Evolutionary conservation across 2,329 filamentous ascomycete genomes (phyloP).

Genomic region (Pezicula rhizophila): DNA sequence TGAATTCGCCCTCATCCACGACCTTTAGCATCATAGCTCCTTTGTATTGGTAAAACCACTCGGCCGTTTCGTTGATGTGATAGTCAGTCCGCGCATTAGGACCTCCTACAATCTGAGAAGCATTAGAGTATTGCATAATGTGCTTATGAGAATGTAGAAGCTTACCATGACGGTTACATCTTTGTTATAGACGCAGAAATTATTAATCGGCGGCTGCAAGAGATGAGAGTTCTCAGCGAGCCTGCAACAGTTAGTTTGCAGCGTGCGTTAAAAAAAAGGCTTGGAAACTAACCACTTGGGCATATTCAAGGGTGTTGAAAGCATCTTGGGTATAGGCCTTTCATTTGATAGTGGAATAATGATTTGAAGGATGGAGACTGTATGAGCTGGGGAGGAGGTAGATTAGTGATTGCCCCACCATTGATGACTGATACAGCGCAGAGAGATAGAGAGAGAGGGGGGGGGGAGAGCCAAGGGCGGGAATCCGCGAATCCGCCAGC

Average conservation of each 20-base stretch:
- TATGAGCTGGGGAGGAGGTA: too few species aligned
- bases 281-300: background rate
- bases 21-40: slow-evolving; percentile 92
- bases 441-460: too few species aligned
- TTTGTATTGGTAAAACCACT: slow-evolving; percentile 97
- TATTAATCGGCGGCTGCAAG: slow-evolving; percentile 80
- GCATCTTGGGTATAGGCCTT: too few species aligned
- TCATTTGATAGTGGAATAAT: too few species aligned
- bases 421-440: background rate
- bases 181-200: slow-evolving; percentile 92
- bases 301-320: background rate
- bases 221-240: slow-evolving; percentile 87
- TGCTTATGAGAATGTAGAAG: background rate
- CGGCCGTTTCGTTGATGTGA: slow-evolving; percentile 92
- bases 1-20: slow-evolving; percentile 67
- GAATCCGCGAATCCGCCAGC: too few species aligned
- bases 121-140: background rate
- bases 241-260: slow-evolving; percentile 44
- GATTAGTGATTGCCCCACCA: too few species aligned
- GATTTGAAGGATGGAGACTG: too few species aligned
- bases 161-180: slow-evolving; percentile 74
- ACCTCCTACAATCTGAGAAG: slow-evolving; percentile 71
- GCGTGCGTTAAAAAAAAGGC: background rate
- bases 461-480: too few species aligned
- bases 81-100: slow-evolving; percentile 96